Percentiles rank a stretch among this genome's conserved stretches.
Evolutionary conservation across 2,329 filamentous ascomycete genomes (phyloP).

Genomic region (Acephala macrosclerotiorum): DNA sequence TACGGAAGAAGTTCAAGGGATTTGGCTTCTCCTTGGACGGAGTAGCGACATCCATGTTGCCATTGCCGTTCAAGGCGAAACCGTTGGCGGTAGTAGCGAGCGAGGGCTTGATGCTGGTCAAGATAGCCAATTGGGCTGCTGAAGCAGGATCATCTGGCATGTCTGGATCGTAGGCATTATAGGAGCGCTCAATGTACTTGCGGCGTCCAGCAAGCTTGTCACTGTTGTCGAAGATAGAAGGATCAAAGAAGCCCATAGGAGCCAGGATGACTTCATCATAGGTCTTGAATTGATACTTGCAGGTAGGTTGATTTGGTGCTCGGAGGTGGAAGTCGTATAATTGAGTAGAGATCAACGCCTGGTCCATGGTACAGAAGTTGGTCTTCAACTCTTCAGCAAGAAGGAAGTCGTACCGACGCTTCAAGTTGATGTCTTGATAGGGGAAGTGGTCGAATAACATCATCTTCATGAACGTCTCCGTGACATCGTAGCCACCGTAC

Average conservation of each 20-base stretch:
- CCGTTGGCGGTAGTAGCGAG: slow-evolving; percentile 54
- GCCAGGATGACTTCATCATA: slow-evolving; percentile 97
- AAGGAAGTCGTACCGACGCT: slow-evolving; percentile 88
- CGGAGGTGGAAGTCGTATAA: slow-evolving; percentile 90
- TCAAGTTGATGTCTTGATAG: slow-evolving; percentile 92
- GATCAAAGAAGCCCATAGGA: slow-evolving; percentile 93
- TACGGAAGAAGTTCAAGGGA: slow-evolving; percentile 73
- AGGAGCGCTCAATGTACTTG: slow-evolving; percentile 84
- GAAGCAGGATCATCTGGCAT: slow-evolving; percentile 88
- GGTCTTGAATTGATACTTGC: slow-evolving; percentile 94
- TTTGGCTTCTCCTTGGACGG: slow-evolving; percentile 70
- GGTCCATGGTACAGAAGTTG: slow-evolving; percentile 90
- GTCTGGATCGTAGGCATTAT: slow-evolving; percentile 91
- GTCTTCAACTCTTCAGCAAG: slow-evolving; percentile 95
- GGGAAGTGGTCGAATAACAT: slow-evolving; percentile 97
- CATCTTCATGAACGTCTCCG: slow-evolving; percentile 96
- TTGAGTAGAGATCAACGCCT: slow-evolving; percentile 88
- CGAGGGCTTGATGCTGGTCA: slow-evolving; percentile 67
- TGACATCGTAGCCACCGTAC: slow-evolving; percentile 90
- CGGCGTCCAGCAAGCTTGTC: slow-evolving; percentile 81
- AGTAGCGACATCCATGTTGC: slow-evolving; percentile 60
- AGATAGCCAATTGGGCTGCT: slow-evolving; percentile 76
- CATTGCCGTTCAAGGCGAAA: slow-evolving; percentile 38
- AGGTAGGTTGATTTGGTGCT: slow-evolving; percentile 85
- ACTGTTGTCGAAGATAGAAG: slow-evolving; percentile 83